These are phyloP conservation scores for Sugiyamaella japonica DNA, from an alignment of 1,139 yeast species.

Conservation along the genomic window DNA sequence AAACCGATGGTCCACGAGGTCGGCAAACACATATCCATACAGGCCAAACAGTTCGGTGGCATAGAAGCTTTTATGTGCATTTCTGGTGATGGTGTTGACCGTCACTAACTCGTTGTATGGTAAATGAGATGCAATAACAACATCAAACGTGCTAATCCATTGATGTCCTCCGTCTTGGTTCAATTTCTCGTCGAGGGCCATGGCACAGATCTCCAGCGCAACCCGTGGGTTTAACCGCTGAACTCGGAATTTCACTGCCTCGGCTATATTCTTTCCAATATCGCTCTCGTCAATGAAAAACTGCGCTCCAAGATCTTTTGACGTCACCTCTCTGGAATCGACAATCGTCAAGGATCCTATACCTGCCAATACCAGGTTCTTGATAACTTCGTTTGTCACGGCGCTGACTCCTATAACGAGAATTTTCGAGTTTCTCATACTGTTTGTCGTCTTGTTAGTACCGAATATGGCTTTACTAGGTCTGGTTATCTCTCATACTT, in stretches of 20 bases:
- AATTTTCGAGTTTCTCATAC: slow-evolving; percentile 72
- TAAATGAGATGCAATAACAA: slow-evolving; percentile 76
- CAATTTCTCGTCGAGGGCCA: slow-evolving; percentile 30
- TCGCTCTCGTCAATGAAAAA: slow-evolving; percentile 61
- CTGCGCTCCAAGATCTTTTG: slow-evolving; percentile 71
- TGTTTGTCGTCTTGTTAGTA: slow-evolving; percentile 19
- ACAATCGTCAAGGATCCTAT: slow-evolving; percentile 72
- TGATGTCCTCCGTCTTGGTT: slow-evolving; percentile 32
- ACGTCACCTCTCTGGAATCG: slow-evolving; percentile 57
- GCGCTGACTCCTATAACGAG: slow-evolving; percentile 69
- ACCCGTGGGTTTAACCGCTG: slow-evolving; percentile 81
- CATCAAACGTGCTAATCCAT: slow-evolving; percentile 61
- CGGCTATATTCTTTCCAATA: slow-evolving; percentile 44
- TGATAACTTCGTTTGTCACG: slow-evolving; percentile 75
- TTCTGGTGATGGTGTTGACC: slow-evolving; percentile 56
- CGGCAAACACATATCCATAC: slow-evolving; percentile 79
- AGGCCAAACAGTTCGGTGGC: slow-evolving; percentile 72
- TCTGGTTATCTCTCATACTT: no score
- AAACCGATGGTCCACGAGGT: slow-evolving; percentile 64
- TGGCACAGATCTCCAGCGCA: slow-evolving; percentile 41
- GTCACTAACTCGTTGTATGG: slow-evolving; percentile 41
- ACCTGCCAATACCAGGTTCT: slow-evolving; percentile 87
- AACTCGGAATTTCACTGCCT: slow-evolving; percentile 55
- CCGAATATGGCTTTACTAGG: neutral
- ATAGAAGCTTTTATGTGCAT: slow-evolving; percentile 62